Percentiles rank a stretch among this genome's conserved stretches.
Conservation (phyloP, 192 early-diverging fungal genomes). For the Coemansia sp. region DNA sequence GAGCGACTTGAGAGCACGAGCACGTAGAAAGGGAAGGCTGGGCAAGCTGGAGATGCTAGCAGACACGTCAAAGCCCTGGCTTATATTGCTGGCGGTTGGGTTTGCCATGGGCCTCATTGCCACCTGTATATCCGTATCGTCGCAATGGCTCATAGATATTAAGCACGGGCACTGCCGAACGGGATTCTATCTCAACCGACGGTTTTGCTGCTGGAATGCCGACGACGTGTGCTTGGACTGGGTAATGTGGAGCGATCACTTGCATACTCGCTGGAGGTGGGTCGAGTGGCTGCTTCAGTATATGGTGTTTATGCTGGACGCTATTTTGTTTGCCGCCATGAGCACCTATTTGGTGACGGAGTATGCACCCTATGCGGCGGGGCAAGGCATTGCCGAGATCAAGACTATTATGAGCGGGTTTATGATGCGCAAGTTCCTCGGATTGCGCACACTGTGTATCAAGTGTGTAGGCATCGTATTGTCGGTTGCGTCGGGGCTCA, state of each 20-base stretch:
- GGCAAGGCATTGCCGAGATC: conserved; percentile 79
- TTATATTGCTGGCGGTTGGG: conserved; percentile 42
- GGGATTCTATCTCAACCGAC: conserved; percentile 73
- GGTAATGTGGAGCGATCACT: conserved; percentile 58
- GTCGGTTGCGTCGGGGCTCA: conserved; percentile 85
- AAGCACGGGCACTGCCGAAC: conserved; percentile 81
- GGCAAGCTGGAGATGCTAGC: conserved; percentile 23
- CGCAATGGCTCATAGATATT: conserved; percentile 82
- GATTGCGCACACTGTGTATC: conserved; percentile 66
- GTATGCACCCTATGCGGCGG: conserved; percentile 79
- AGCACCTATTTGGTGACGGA: conserved; percentile 75
- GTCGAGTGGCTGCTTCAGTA: conserved; percentile 51
- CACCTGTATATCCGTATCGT: conserved; percentile 40
- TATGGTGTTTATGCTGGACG: conserved; percentile 31
- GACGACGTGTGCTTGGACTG: conserved; percentile 62
- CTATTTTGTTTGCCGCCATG: conserved; percentile 64
- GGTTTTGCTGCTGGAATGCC: conserved; percentile 83
- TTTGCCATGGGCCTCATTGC: conserved; percentile 45
- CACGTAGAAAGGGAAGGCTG: conserved; percentile 3
- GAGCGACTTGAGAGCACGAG: conserved; percentile 23
- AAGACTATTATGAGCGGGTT: conserved; percentile 80
- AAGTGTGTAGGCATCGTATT: conserved; percentile 89
- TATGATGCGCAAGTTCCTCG: conserved; percentile 71
- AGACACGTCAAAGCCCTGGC: conserved; percentile 41
- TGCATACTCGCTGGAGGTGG: conserved; percentile 44